Evolutionary conservation across 176 grass and related monocot genomes (phyloP).

Genomic region (Ensete ventricosum): DNA sequence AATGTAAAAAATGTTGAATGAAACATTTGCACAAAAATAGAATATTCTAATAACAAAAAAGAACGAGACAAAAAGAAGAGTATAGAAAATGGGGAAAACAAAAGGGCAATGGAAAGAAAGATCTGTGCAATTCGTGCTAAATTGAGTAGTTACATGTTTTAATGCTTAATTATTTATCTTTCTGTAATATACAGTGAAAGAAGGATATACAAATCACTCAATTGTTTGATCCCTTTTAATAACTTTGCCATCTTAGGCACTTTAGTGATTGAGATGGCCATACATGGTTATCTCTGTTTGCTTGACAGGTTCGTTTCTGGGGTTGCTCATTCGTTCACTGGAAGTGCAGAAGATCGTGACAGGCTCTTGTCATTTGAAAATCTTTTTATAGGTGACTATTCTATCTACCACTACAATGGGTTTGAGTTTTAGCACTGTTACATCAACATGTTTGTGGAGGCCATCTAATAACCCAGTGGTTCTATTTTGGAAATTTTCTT

Average conservation of each 20-base stretch:
- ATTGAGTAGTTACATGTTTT: not conserved
- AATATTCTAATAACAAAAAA: too few species aligned
- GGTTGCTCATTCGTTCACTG: slow-evolving; percentile 93
- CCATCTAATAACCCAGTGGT: not conserved
- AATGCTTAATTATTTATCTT: not conserved
- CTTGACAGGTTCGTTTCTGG: slow-evolving; percentile 59
- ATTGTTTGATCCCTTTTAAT: not conserved
- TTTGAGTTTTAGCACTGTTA: not conserved
- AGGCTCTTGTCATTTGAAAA: slow-evolving; percentile 76
- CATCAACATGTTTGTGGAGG: not conserved
- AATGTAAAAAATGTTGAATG: too few species aligned
- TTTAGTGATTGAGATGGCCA: slow-evolving; percentile 1
- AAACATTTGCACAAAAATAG: too few species aligned
- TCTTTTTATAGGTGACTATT: slow-evolving; percentile 72
- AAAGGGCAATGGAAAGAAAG: too few species aligned
- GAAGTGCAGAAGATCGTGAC: slow-evolving; percentile 66
- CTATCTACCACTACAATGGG: not conserved
- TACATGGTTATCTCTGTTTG: slow-evolving; percentile 1
- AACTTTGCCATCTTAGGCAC: not conserved
- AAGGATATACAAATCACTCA: not conserved
- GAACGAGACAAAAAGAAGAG: too few species aligned
- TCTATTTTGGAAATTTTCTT: not conserved
- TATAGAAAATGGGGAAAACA: too few species aligned
- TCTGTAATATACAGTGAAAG: not conserved
- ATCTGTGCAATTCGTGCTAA: not conserved